A percentile compares a stretch with the other conserved stretches of the same genome.
phyloP scores from a whole-genome alignment of 2,329 filamentous ascomycete genomes.

The Aspergillus nomiae region DNA sequence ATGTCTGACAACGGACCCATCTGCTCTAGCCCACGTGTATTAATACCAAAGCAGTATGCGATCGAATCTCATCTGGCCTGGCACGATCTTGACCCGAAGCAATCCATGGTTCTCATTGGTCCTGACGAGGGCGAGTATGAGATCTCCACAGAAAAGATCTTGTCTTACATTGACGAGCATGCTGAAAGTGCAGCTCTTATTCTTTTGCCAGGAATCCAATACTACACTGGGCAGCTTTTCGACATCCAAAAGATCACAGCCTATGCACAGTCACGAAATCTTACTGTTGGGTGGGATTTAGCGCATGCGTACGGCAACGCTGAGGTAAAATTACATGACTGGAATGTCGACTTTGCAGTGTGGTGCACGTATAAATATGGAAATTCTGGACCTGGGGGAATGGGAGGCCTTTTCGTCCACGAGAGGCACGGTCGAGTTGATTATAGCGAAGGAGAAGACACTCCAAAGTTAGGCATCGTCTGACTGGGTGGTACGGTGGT shows the following conservation, averaged over 20 bases:
- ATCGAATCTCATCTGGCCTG: constrained; percentile 76
- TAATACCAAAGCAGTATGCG: constrained; percentile 62
- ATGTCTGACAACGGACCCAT: background rate
- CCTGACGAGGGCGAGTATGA: constrained; percentile 59
- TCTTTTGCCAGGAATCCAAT: constrained; percentile 83
- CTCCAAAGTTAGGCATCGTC: constrained; percentile 60
- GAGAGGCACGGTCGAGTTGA: constrained; percentile 62
- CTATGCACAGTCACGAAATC: constrained; percentile 68
- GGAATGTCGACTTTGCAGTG: constrained; percentile 84
- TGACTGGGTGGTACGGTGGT: constrained; percentile 83
- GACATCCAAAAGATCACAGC: constrained; percentile 77
- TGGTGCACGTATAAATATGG: constrained; percentile 97
- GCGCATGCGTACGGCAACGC: constrained; percentile 85
- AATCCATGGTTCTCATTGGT: constrained; percentile 72
- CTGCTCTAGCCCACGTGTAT: background rate
- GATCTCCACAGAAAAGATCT: constrained; percentile 70
- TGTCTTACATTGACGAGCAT: constrained; percentile 72
- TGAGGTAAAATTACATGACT: constrained; percentile 74
- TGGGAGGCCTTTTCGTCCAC: constrained; percentile 78
- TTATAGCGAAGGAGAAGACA: constrained; percentile 42
- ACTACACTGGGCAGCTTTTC: constrained; percentile 85
- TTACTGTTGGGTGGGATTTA: constrained; percentile 81
- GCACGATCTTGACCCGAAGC: constrained; percentile 66
- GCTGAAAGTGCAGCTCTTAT: constrained; percentile 72
- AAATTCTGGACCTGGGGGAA: constrained; percentile 78